Evolutionary conservation across 2,329 filamentous ascomycete genomes (phyloP).

Genomic region (Trichoderma gracile): DNA sequence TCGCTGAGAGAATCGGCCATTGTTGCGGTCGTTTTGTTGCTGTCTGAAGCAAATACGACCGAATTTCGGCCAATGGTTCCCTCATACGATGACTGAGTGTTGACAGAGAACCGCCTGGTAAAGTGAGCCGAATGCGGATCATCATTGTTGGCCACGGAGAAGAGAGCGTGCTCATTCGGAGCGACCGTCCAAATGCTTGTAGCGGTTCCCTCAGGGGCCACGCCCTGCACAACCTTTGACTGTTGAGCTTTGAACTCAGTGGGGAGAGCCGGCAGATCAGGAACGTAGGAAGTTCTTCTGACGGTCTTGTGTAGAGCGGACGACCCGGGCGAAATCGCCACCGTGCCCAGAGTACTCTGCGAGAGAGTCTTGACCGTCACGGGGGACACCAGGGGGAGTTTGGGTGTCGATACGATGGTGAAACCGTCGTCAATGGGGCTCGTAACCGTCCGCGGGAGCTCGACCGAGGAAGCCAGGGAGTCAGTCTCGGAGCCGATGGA

Average conservation of each 20-base stretch:
- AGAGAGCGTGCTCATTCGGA: constrained; percentile 17
- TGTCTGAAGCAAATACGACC: constrained; percentile 43
- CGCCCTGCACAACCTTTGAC: not conserved
- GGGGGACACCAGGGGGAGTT: constrained; percentile 5
- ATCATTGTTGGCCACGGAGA: constrained; percentile 24
- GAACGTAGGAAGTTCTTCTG: constrained; percentile 15
- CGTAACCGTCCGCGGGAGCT: not conserved
- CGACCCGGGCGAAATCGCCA: constrained; percentile 9
- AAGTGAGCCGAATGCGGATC: constrained; percentile 20
- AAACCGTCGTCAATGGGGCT: not conserved
- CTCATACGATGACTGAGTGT: constrained; percentile 29
- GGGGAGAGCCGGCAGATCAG: constrained; percentile 18
- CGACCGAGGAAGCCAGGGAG: constrained; percentile 29
- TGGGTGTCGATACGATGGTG: not conserved
- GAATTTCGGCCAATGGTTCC: constrained; percentile 50
- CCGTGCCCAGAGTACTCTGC: not conserved
- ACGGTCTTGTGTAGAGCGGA: constrained; percentile 10
- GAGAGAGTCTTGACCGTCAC: constrained; percentile 10
- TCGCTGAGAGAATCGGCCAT: constrained; percentile 21
- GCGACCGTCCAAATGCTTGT: constrained; percentile 11
- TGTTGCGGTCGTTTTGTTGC: not conserved
- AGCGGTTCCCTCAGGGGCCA: not conserved
- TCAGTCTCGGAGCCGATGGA: not conserved
- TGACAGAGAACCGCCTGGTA: constrained; percentile 12
- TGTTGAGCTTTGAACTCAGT: constrained; percentile 11